Conservation (phyloP, 2,329 filamentous ascomycete genomes). For the Didymella segeticola region DNA sequence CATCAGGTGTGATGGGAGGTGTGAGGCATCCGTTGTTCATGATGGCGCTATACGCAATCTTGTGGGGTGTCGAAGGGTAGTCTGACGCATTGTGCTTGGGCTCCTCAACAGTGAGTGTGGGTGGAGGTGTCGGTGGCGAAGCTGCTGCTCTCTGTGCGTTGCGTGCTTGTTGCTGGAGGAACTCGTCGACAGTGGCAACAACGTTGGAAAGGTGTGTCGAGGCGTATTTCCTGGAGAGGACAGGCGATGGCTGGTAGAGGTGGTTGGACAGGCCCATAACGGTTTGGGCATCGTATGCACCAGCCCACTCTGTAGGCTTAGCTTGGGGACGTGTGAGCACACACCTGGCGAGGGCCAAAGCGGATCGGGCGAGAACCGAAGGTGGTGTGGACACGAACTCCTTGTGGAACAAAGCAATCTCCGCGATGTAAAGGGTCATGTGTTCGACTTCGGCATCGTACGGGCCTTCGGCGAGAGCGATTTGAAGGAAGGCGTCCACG, state of each 20-base stretch:
- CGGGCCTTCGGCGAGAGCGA: constrained; percentile 76
- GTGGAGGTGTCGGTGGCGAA: constrained; percentile 65
- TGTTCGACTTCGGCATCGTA: constrained; percentile 90
- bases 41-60: constrained; percentile 69
- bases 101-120: constrained; percentile 58
- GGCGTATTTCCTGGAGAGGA: constrained; percentile 72
- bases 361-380: constrained; percentile 87
- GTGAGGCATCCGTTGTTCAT: constrained; percentile 80
- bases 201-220: constrained; percentile 70
- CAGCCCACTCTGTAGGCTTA: constrained; percentile 76
- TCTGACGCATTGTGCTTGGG: constrained; percentile 53
- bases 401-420: constrained; percentile 94
- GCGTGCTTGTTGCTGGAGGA: constrained; percentile 66
- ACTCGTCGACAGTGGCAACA: constrained; percentile 69
- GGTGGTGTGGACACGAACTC: constrained; percentile 94
- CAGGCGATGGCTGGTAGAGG: constrained; percentile 70
- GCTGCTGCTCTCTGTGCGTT: constrained; percentile 52
- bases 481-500: constrained; percentile 89
- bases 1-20: constrained; percentile 83
- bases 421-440: constrained; percentile 92
- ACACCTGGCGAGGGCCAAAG: constrained; percentile 83
- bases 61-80: constrained; percentile 79
- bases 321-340: constrained; percentile 82
- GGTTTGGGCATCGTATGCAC: constrained; percentile 72
- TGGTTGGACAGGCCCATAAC: constrained; percentile 69